Evolutionary conservation across 2,329 filamentous ascomycete genomes (phyloP).

Genomic region (Atkinsonella hypoxylon): DNA sequence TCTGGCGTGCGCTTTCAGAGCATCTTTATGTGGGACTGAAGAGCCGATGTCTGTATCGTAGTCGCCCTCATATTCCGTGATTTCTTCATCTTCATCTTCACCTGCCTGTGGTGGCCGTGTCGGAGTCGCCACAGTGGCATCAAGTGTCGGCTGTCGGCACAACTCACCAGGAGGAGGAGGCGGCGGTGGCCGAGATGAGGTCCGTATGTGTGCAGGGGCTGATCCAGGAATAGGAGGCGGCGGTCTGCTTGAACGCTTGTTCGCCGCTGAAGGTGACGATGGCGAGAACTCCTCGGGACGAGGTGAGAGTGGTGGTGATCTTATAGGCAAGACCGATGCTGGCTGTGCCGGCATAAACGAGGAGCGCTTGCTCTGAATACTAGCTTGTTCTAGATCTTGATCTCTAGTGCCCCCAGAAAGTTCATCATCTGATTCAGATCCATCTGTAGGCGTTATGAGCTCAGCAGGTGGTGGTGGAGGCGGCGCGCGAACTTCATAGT

Average conservation of each 20-base stretch:
- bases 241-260: slow-evolving; percentile 43
- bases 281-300: slow-evolving; percentile 29
- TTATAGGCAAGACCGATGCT: slow-evolving; percentile 14
- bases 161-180: slow-evolving; percentile 36
- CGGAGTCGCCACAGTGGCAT: slow-evolving; percentile 34
- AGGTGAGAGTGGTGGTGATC: slow-evolving; percentile 24
- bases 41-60: slow-evolving; percentile 96
- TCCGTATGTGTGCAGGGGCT: slow-evolving; percentile 32
- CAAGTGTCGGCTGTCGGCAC: slow-evolving; percentile 48
- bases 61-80: slow-evolving; percentile 92
- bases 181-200: slow-evolving; percentile 50
- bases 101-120: slow-evolving; percentile 30
- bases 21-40: slow-evolving; percentile 88
- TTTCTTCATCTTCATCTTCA: slow-evolving; percentile 62
- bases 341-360: slow-evolving; percentile 33
- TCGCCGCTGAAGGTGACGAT: slow-evolving; percentile 30
- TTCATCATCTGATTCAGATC: slow-evolving; percentile 85
- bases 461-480: slow-evolving; percentile 40
- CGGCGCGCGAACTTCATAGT: slow-evolving; percentile 46
- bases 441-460: slow-evolving; percentile 55
- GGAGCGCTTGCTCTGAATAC: slow-evolving; percentile 16
- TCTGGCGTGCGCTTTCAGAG: slow-evolving; percentile 67
- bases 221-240: slow-evolving; percentile 50
- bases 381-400: slow-evolving; percentile 25
- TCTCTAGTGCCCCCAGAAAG: slow-evolving; percentile 44